These are phyloP conservation scores for Penicillium ucsense DNA, from an alignment of 495 filamentous ascomycete species.

Conservation along the genomic window DNA sequence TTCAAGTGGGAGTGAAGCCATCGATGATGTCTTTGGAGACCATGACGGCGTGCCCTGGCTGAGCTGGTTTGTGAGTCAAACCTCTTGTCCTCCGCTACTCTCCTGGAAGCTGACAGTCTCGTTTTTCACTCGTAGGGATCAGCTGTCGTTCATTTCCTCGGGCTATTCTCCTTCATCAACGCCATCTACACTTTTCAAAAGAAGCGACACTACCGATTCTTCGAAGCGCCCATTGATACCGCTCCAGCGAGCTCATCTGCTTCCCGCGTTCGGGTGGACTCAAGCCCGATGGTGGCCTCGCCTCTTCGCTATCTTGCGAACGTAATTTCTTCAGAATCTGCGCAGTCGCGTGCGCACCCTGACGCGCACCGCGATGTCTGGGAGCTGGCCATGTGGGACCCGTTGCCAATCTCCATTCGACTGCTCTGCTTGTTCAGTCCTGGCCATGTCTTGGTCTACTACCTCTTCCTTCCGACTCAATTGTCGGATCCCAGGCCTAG, in stretches of 20 bases:
- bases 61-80: slow-evolving; percentile 63
- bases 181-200: slow-evolving; percentile 74
- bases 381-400: slow-evolving; percentile 93
- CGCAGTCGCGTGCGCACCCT: slow-evolving; percentile 72
- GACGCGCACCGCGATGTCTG: slow-evolving; percentile 83
- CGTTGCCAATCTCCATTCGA: slow-evolving; percentile 68
- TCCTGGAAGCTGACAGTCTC: neutral
- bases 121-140: slow-evolving; percentile 41
- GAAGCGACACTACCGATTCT: slow-evolving; percentile 81
- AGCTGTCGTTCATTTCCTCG: slow-evolving; percentile 58
- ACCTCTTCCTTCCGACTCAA: slow-evolving; percentile 70
- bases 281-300: slow-evolving; percentile 67
- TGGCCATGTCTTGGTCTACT: slow-evolving; percentile 81
- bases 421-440: slow-evolving; percentile 90
- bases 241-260: slow-evolving; percentile 75
- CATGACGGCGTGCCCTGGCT: slow-evolving; percentile 53
- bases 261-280: slow-evolving; percentile 81
- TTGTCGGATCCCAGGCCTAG: slow-evolving; percentile 70
- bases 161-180: slow-evolving; percentile 57
- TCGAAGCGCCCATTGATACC: slow-evolving; percentile 71
- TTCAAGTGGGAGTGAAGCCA: slow-evolving; percentile 27
- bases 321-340: slow-evolving; percentile 48
- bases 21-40: slow-evolving; percentile 82
- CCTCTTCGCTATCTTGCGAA: slow-evolving; percentile 68
- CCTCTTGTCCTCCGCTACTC: neutral